Conservation (phyloP, 1,139 yeast genomes). For the Yamadazyma sp. region DNA sequence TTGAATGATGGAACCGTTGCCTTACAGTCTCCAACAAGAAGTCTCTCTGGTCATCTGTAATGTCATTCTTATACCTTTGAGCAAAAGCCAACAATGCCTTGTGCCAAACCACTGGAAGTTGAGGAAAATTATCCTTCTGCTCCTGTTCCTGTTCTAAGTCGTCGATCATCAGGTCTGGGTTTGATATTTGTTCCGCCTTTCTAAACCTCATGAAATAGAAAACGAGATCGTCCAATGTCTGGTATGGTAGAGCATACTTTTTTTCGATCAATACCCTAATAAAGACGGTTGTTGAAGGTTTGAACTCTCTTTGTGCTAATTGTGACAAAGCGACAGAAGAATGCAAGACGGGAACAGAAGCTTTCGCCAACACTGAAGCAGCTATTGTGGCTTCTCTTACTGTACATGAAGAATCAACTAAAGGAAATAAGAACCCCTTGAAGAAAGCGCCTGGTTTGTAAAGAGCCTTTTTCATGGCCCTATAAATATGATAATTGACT, state of each 20-base stretch:
- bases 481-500: conserved; percentile 85
- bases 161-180: conserved; percentile 22
- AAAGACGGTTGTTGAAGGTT: conserved; percentile 88
- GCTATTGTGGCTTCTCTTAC: conserved; percentile 94
- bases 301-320: conserved; percentile 77
- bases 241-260: conserved; percentile 95
- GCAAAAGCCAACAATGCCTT: conserved; percentile 93
- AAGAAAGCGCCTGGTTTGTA: conserved; percentile 98
- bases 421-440: conserved; percentile 91
- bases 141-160: conserved; percentile 32
- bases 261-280: conserved; percentile 87
- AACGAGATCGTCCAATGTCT: conserved; percentile 93
- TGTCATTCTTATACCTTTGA: conserved; percentile 93
- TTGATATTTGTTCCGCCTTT: conserved; percentile 36
- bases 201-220: conserved; percentile 92
- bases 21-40: conserved; percentile 87
- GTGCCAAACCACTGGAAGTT: conserved; percentile 95
- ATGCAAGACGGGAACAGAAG: conserved; percentile 91
- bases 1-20: conserved; percentile 82
- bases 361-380: conserved; percentile 84
- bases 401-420: conserved; percentile 81
- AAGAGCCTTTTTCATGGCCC: conserved; percentile 86
- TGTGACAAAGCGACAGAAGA: conserved; percentile 94
- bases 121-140: conserved; percentile 49
- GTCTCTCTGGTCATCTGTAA: conserved; percentile 96